Conservation (phyloP, 2,329 filamentous ascomycete genomes). For the Fusarium sp. region DNA sequence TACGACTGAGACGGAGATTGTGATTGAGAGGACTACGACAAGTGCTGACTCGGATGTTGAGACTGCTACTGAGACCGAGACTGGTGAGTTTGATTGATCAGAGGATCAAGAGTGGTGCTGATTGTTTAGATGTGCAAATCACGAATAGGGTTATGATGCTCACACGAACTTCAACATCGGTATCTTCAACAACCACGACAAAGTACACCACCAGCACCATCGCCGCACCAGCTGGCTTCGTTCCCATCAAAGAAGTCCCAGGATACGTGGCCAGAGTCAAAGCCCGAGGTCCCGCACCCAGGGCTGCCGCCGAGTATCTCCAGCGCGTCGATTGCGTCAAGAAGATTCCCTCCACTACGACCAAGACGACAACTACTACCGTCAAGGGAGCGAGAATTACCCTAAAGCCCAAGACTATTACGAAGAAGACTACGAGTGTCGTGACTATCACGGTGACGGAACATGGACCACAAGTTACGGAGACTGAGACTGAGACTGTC, state of each 20-base stretch:
- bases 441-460: background rate
- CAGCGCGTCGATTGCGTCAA: conserved; percentile 1
- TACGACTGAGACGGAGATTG: background rate
- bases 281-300: background rate
- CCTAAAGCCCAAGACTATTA: background rate
- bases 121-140: background rate
- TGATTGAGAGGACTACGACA: background rate
- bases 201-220: background rate
- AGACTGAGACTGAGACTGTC: background rate
- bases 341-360: background rate
- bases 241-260: background rate
- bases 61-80: background rate
- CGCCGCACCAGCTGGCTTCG: background rate
- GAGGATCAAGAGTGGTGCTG: too few relatives aligned
- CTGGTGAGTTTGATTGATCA: too few relatives aligned
- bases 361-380: background rate
- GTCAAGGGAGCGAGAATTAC: background rate
- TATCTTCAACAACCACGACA: background rate
- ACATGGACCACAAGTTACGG: background rate
- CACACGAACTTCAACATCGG: background rate
- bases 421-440: background rate
- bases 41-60: background rate
- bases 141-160: background rate
- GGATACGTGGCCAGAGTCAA: background rate
- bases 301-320: background rate